Evolutionary conservation across 768 basidiomycete species (phyloP), one percentile per base, ranked within the genome.

Genomic region (Obba rivulosa): DNA sequence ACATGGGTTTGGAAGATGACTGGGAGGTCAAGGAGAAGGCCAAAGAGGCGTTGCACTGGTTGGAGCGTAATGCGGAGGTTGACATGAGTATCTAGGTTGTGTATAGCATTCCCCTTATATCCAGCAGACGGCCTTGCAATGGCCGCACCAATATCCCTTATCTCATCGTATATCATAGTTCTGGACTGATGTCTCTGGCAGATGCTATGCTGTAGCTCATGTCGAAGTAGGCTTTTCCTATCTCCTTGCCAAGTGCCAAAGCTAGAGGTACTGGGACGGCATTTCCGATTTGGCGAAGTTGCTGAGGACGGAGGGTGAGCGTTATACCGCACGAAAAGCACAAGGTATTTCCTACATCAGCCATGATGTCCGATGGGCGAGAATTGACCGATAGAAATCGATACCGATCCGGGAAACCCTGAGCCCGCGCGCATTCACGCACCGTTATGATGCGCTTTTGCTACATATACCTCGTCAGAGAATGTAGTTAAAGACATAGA

Each of bases 251-350:
- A 2, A 88, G 68, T 2, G 84, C 83, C 9, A 75, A 66, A 3
- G 83, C 84, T 20, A 89, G 70, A 2, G 82, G 81, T 8, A 87
- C 73, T 2, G 87, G 85, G 7, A 88, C 87, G 2, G 86, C 87
- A 57, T 90, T 90, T 0, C 87, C 88, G 39, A 90, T 88, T 53
- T 89, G 87, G 42, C 76, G 70, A 48, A 81, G 70, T 80, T 84
- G 83, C 87, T 90, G 52, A 20, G 51, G 17, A 34, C 9, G 49
- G 16, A 35, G 21, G 41, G 16, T 5, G 5, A 45, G 7, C 10
- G 22, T 38, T 34, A 17, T 14, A 25, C 31, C 11, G 23, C 3
- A 22, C 7, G 9, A 13, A 18, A 37, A 28, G 7, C n/a, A 25
- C 13, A 8, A 41, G 16, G 8, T 3, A 20, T 14, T 34, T 70